phyloP scores from a whole-genome alignment of 2,329 filamentous ascomycete species.

The Helicocarpus griseus region DNA sequence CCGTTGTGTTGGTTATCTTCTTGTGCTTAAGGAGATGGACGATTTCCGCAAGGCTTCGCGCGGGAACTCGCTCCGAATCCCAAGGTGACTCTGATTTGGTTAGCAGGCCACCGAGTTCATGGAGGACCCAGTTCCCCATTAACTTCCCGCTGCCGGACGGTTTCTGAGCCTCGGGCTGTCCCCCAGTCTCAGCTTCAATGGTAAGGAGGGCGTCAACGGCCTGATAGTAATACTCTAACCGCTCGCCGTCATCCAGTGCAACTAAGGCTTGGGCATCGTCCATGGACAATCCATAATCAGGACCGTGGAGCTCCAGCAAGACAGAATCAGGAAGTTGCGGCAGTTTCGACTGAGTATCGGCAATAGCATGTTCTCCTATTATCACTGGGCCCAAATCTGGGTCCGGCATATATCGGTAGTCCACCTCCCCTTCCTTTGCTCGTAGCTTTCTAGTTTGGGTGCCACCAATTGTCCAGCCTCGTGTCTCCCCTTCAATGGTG shows the following conservation, averaged over 20 bases:
- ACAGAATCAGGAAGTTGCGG: constrained; percentile 65
- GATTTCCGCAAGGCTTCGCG: constrained; percentile 34
- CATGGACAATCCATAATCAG: constrained; percentile 56
- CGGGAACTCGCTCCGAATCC: constrained; percentile 30
- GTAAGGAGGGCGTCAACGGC: constrained; percentile 29
- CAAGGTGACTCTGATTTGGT: constrained; percentile 42
- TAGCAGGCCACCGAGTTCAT: constrained; percentile 60
- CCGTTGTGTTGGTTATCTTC: constrained; percentile 45
- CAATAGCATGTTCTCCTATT: constrained; percentile 60
- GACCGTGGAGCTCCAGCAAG: constrained; percentile 47
- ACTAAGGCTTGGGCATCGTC: constrained; percentile 80
- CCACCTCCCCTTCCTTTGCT: constrained; percentile 92
- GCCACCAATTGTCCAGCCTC: constrained; percentile 81
- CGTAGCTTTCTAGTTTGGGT: constrained; percentile 72
- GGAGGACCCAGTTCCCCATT: constrained; percentile 61
- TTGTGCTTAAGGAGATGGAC: constrained; percentile 35
- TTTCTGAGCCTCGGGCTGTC: no score
- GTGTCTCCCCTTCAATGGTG: constrained; percentile 70
- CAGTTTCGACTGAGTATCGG: constrained; percentile 52
- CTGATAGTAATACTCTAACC: constrained; percentile 65
- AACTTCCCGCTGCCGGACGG: constrained; percentile 41
- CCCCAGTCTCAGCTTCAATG: constrained; percentile 20
- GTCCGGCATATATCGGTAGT: constrained; percentile 98
- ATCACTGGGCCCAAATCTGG: constrained; percentile 76
- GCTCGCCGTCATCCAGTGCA: constrained; percentile 64